Percentiles rank a stretch among this genome's conserved stretches.
These are phyloP conservation scores for Geosmithia morbida DNA, from an alignment of 2,329 filamentous ascomycete species.

Conservation along the genomic window DNA sequence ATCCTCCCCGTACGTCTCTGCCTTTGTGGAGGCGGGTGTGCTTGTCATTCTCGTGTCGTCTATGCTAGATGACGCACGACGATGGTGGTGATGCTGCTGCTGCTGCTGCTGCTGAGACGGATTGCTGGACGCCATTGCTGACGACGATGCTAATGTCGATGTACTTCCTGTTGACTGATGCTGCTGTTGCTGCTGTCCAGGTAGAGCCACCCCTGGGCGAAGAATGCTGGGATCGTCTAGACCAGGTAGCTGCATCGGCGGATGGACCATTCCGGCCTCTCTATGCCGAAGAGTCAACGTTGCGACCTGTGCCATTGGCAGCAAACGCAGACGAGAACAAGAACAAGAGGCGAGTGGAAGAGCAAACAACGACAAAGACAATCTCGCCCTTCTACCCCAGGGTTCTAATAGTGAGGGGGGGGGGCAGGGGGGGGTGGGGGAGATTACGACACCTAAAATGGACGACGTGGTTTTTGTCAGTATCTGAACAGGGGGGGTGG, in stretches of 20 bases:
- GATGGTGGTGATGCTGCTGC: background rate
- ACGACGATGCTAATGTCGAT: background rate
- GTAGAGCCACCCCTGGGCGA: background rate
- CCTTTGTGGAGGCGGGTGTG: slow-evolving; percentile 6
- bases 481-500: too few species aligned
- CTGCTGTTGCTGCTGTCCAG: background rate
- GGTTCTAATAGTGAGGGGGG: too few species aligned
- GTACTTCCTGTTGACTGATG: background rate
- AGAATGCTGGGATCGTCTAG: background rate
- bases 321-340: background rate
- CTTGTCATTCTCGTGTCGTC: background rate
- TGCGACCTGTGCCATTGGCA: slow-evolving; percentile 1
- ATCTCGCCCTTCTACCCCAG: background rate
- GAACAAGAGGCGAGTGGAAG: background rate
- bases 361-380: background rate
- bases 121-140: background rate
- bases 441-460: too few species aligned
- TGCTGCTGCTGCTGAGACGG: too few species aligned
- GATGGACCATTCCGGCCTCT: slow-evolving; percentile 2
- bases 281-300: slow-evolving; percentile 1
- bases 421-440: too few species aligned
- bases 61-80: background rate
- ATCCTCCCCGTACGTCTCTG: slow-evolving; percentile 19
- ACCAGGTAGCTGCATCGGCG: background rate
- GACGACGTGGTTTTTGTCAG: too few species aligned